These are phyloP conservation scores for Ogataea siamensis DNA, from an alignment of 805 yeast species.

Conservation along the genomic window DNA sequence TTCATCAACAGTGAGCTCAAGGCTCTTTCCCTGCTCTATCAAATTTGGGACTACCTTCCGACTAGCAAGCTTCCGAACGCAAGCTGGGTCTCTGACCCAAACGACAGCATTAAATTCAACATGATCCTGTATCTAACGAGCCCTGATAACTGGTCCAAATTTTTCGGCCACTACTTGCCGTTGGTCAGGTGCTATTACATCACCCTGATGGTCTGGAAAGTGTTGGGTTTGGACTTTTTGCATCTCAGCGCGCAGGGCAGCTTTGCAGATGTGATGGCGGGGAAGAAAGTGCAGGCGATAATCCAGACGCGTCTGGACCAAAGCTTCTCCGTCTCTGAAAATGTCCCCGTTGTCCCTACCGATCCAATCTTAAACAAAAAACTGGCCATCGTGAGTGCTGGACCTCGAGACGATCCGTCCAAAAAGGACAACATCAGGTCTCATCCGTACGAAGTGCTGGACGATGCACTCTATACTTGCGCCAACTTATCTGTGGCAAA, in stretches of 20 bases:
- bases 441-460: conserved; percentile 63
- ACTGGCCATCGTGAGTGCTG: conserved; percentile 41
- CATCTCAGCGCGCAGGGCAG: conserved; percentile 10
- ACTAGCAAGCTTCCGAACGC: conserved; percentile 15
- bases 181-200: conserved; percentile 67
- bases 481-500: conserved; percentile 17
- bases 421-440: conserved; percentile 42
- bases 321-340: conserved; percentile 27
- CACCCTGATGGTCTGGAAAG: conserved; percentile 66
- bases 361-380: conserved; percentile 49
- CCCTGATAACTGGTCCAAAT: conserved; percentile 47
- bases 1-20: conserved; percentile 62
- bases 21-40: conserved; percentile 63
- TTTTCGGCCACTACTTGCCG: conserved; percentile 79
- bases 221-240: conserved; percentile 34
- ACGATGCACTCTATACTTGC: conserved; percentile 57
- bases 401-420: conserved; percentile 10
- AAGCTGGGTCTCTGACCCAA: conserved; percentile 40
- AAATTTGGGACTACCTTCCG: conserved; percentile 72
- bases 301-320: conserved; percentile 31
- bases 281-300: conserved; percentile 22
- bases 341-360: conserved; percentile 24
- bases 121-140: conserved; percentile 55
- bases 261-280: conserved; percentile 19
- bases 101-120: conserved; percentile 46